Conservation (phyloP, 495 filamentous ascomycete genomes). For the Penicillium antarcticum region DNA sequence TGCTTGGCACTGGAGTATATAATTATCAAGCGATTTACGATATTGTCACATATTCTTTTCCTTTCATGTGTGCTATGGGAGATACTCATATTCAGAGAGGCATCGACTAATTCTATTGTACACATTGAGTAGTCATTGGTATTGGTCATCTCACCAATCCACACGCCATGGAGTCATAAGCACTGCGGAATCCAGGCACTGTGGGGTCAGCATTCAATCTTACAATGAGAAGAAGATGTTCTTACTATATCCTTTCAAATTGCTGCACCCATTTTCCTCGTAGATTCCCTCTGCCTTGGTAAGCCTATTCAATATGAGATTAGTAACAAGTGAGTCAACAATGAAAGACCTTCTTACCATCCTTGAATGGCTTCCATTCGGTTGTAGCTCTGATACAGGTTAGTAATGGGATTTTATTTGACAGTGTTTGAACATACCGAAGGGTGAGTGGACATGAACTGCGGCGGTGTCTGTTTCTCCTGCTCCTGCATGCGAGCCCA, state of each 20-base stretch:
- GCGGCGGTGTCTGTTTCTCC: constrained; percentile 57
- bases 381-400: constrained; percentile 52
- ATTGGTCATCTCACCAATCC: neutral
- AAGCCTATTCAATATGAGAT: constrained; percentile 18
- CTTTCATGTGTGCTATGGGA: too few relatives aligned
- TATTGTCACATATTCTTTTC: neutral
- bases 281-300: constrained; percentile 33
- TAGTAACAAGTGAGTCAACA: neutral
- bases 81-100: too few relatives aligned
- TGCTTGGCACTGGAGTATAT: constrained; percentile 4
- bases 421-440: constrained; percentile 47
- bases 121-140: neutral
- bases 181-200: constrained; percentile 37
- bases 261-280: constrained; percentile 33
- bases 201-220: neutral
- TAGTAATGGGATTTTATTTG: constrained; percentile 8
- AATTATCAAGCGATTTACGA: neutral
- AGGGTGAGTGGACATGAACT: constrained; percentile 86
- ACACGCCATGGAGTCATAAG: constrained; percentile 8
- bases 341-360: constrained; percentile 39
- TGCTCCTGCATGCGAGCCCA: constrained; percentile 74
- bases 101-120: neutral
- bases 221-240: neutral
- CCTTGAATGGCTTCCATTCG: constrained; percentile 67
- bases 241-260: constrained; percentile 29